Base-by-base conservation (phyloP, 164 flowering plant species). In the Liquidambar formosana region DNA sequence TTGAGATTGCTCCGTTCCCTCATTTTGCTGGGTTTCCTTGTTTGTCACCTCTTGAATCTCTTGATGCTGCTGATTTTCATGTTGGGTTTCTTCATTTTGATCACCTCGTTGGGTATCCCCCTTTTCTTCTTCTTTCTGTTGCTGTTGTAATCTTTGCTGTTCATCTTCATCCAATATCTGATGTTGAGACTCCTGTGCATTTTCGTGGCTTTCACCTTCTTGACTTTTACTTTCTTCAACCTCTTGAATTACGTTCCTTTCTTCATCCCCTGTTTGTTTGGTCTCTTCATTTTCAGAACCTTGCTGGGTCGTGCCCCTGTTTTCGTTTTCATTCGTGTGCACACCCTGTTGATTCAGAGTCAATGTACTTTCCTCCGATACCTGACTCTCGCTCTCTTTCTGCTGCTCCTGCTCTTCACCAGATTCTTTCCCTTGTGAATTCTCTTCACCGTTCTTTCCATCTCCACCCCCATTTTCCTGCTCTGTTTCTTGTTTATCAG, bases 321-420 rank as follows among this genome's bases (percentile, higher is more conserved):
- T 65, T 12, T 57, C 52, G 15, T 68, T 67, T 1, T 53, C 57
- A 41, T 9, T 61, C 38, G 43, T 60, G 33, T 64, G 33, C 2
- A 75, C 71, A 18, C 49, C 52, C 58, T 72, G 65, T 61, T 83
- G 82, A 47, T 64, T 75, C n/a, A 78, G 80, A 43, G 82, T 84
- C 43, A 70, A 4, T 1, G 73, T 15, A 43, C 78, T 76, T 56
- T 84, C 90, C 71, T 86, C 90, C 12, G 85, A 57, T 1, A 74
- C 62, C 58, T 83, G 90, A 59, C 43, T 57, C 60, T 72, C 71
- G 10, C 28, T 53, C 3, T 71, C 68, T 9, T 52, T 56, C 64
- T 76, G 78, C 53, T 65, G 73, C 57, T 75, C 59, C 21, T 63
- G 59, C 25, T 72, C 79, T 61, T 76, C 78, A 10, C 6, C 75